phyloP scores from a whole-genome alignment of 106 monocot species.

The Dendrobium catenatum region DNA sequence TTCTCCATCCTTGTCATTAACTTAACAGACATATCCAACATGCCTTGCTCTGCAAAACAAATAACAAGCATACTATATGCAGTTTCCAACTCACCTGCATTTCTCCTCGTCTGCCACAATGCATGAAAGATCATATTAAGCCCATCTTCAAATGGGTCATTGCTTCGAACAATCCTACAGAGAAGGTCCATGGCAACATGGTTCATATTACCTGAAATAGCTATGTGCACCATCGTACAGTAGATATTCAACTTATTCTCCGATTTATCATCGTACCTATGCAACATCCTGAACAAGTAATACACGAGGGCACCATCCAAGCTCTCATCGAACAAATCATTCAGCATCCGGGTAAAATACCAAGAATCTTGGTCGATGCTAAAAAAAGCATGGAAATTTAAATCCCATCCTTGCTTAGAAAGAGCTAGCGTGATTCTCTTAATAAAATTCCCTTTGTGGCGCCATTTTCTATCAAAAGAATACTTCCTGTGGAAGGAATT shows the following conservation, averaged over 20 bases:
- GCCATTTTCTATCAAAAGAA: slow-evolving; percentile 3
- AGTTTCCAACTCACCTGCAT: slow-evolving; percentile 9
- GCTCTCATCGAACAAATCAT: slow-evolving; percentile 24
- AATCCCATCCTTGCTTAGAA: slow-evolving; percentile 10
- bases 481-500: neutral
- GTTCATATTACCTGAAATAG: slow-evolving; percentile 43
- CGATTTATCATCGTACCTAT: slow-evolving; percentile 7
- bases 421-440: slow-evolving; percentile 4
- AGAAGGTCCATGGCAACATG: slow-evolving; percentile 31
- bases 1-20: slow-evolving; percentile 16
- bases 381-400: neutral
- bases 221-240: slow-evolving; percentile 39
- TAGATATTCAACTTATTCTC: slow-evolving; percentile 14
- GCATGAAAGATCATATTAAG: slow-evolving; percentile 13
- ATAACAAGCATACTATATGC: slow-evolving; percentile 45
- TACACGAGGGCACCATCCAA: slow-evolving; percentile 38
- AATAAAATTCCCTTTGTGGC: neutral
- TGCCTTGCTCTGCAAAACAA: slow-evolving; percentile 24
- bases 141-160: neutral
- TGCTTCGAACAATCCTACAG: slow-evolving; percentile 1
- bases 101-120: slow-evolving; percentile 22
- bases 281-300: slow-evolving; percentile 32
- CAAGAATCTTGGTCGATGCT: slow-evolving; percentile 11
- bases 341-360: slow-evolving; percentile 11
- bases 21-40: slow-evolving; percentile 15